Evolutionary conservation across 305 asterid genomes (phyloP).

Genomic region (Fraxinus floribunda): DNA sequence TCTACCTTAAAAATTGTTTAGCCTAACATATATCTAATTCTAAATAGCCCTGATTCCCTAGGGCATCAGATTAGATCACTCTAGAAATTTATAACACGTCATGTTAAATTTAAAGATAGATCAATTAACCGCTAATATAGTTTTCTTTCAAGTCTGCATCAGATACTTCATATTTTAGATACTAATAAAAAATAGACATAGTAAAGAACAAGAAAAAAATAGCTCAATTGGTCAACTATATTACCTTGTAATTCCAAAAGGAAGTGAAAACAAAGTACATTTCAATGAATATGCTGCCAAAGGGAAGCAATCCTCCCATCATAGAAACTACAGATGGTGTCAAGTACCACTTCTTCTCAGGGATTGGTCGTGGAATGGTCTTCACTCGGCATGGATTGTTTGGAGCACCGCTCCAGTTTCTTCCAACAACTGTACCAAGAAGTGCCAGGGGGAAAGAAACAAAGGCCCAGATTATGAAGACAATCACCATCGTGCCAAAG

Average conservation of each 20-base stretch:
- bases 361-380: constrained; percentile 61
- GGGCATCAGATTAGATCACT: neutral
- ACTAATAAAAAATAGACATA: neutral
- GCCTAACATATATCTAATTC: neutral
- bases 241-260: constrained; percentile 66
- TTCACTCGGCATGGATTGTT: constrained; percentile 62
- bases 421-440: constrained; percentile 57
- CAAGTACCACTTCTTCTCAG: constrained; percentile 56
- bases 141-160: neutral
- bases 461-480: constrained; percentile 57
- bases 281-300: constrained; percentile 60
- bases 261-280: constrained; percentile 54
- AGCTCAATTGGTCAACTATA: neutral
- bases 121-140: neutral
- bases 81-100: neutral
- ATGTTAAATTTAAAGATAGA: neutral
- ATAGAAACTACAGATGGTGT: constrained; percentile 51
- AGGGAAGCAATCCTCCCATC: constrained; percentile 62
- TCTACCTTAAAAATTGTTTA: neutral
- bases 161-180: neutral
- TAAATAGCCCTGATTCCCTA: neutral
- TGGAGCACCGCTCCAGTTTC: constrained; percentile 63
- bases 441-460: constrained; percentile 56
- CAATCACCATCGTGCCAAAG: constrained; percentile 56
- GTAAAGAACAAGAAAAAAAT: neutral